These are phyloP conservation scores for Sphenostylis stenocarpa DNA, from an alignment of 306 rosid genomes.

Conservation along the genomic window DNA sequence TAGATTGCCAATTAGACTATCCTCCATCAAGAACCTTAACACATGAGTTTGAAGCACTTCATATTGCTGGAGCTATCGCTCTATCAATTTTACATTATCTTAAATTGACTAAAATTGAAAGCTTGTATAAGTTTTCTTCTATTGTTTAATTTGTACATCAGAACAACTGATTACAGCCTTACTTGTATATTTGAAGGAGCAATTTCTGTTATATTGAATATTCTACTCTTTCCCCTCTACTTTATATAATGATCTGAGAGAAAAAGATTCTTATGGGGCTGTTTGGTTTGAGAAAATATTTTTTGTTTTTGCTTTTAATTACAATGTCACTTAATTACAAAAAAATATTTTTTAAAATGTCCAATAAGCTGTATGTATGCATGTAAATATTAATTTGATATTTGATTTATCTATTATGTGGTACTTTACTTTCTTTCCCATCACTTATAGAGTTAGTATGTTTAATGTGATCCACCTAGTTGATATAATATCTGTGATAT, in stretches of 20 bases:
- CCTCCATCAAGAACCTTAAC: neutral
- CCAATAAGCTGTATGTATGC: neutral
- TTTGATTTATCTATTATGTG: constrained; percentile 6
- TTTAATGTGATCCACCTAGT: constrained; percentile 7
- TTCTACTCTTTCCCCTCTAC: neutral
- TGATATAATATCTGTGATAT: constrained; percentile 31
- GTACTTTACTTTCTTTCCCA: constrained; percentile 9
- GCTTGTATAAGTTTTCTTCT: neutral
- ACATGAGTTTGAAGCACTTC: neutral
- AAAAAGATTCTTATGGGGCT: neutral
- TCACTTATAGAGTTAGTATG: neutral
- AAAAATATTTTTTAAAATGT: too few species aligned
- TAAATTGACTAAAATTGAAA: constrained; percentile 7
- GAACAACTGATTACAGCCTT: neutral
- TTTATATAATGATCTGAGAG: neutral
- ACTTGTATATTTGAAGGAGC: neutral
- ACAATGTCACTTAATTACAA: too few species aligned
- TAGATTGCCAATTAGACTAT: neutral
- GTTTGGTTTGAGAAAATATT: neutral
- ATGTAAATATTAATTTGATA: neutral
- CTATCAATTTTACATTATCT: neutral
- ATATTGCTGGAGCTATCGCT: neutral
- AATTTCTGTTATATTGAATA: neutral
- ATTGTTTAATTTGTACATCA: neutral
- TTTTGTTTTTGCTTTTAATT: too few species aligned